These are phyloP conservation scores for Ensete glaucum DNA, from an alignment of 176 grass and related monocot genomes.

Conservation along the genomic window DNA sequence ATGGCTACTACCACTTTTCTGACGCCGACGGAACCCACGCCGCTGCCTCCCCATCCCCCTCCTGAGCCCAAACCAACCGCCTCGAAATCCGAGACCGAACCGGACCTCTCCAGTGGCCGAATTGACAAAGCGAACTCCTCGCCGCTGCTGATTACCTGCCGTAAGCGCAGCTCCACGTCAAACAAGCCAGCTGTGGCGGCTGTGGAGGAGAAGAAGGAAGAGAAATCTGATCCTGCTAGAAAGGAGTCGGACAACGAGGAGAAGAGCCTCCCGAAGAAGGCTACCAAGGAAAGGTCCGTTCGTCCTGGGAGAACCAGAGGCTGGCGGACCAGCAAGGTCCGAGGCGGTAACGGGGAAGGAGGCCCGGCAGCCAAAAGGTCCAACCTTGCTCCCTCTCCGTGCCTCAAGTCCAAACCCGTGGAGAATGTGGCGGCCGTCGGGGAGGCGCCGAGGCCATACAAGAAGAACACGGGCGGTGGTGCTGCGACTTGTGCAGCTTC, in stretches of 20 bases:
- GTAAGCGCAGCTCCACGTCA: constrained; percentile 61
- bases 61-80: constrained; percentile 6
- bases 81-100: constrained; percentile 36
- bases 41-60: not conserved
- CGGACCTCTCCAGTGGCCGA: constrained; percentile 36
- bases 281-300: constrained; percentile 23
- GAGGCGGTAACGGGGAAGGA: constrained; percentile 1
- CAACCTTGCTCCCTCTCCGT: constrained; percentile 5
- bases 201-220: constrained; percentile 24
- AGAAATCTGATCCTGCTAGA: constrained; percentile 26
- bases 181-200: constrained; percentile 24
- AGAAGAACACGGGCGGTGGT: constrained; percentile 28
- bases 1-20: constrained; percentile 18
- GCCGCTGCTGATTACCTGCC: constrained; percentile 47
- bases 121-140: constrained; percentile 39
- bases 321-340: constrained; percentile 41
- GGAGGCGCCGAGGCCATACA: constrained; percentile 31
- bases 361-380: constrained; percentile 19
- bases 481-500: not conserved
- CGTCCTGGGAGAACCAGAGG: constrained; percentile 22
- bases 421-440: constrained; percentile 2
- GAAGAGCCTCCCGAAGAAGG: constrained; percentile 1
- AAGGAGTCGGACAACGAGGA: constrained; percentile 14
- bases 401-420: constrained; percentile 23
- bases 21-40: not conserved